A percentile compares a stretch with the other conserved stretches of the same genome.
Conservation (phyloP, 345 rosid genomes). For the Aquilaria sinensis region DNA sequence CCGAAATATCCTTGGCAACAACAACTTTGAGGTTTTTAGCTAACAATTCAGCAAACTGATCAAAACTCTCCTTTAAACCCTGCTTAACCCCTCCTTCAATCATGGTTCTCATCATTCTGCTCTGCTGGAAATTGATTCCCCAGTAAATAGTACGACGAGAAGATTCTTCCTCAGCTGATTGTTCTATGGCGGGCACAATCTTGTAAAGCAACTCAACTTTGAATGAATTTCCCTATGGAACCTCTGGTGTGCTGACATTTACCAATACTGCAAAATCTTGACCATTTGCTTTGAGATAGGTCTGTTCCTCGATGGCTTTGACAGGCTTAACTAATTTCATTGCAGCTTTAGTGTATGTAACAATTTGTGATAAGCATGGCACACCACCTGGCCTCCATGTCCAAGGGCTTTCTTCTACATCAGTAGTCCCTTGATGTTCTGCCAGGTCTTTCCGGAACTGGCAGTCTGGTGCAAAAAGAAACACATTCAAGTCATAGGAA, state of each 20-base stretch:
- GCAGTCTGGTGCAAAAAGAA: slow-evolving; percentile 68
- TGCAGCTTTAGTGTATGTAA: slow-evolving; percentile 64
- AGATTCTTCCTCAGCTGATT: slow-evolving; percentile 46
- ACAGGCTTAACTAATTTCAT: slow-evolving; percentile 75
- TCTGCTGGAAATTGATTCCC: slow-evolving; percentile 62
- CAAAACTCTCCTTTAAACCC: slow-evolving; percentile 76
- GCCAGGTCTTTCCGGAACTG: slow-evolving; percentile 64
- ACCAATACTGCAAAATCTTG: slow-evolving; percentile 41
- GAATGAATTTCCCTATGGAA: slow-evolving; percentile 74
- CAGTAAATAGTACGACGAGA: slow-evolving; percentile 62
- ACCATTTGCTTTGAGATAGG: slow-evolving; percentile 57
- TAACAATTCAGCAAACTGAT: slow-evolving; percentile 48
- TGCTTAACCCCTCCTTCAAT: slow-evolving; percentile 82
- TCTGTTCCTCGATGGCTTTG: slow-evolving; percentile 71
- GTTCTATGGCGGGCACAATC: slow-evolving; percentile 50
- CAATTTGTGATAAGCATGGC: slow-evolving; percentile 33
- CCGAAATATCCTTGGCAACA: slow-evolving; percentile 27
- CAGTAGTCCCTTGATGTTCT: slow-evolving; percentile 55
- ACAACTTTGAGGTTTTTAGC: slow-evolving; percentile 40
- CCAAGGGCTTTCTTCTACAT: slow-evolving; percentile 76
- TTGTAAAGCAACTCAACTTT: slow-evolving; percentile 70
- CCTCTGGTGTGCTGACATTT: slow-evolving; percentile 70
- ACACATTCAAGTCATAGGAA: slow-evolving; percentile 44
- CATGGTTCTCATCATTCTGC: slow-evolving; percentile 75
- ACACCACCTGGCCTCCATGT: slow-evolving; percentile 38